A percentile compares a stretch with the other conserved stretches of the same genome.
Conservation (phyloP, 192 early-diverging fungal species). For the Coemansia umbellata region DNA sequence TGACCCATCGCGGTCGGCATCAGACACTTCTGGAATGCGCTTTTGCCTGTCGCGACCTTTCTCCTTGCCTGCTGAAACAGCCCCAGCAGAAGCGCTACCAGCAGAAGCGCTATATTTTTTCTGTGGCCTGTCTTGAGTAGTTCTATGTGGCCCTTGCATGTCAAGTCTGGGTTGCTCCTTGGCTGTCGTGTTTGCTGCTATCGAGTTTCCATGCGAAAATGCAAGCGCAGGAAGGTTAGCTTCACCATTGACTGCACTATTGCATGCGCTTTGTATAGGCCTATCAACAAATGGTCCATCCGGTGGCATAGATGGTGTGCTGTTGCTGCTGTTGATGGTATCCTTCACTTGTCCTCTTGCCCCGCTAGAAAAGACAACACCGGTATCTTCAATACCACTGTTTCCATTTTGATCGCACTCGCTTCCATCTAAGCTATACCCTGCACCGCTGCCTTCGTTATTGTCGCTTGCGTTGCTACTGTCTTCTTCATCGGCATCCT, state of each 20-base stretch:
- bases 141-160: too few species aligned
- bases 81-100: too few species aligned
- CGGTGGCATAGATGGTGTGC: not conserved
- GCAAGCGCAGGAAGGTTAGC: too few species aligned
- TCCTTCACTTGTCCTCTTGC: too few species aligned
- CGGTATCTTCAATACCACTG: slow-evolving; percentile 25
- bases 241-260: not conserved
- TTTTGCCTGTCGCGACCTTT: not conserved
- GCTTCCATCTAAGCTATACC: slow-evolving; percentile 41
- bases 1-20: slow-evolving; percentile 9
- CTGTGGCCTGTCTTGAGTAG: too few species aligned
- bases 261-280: not conserved
- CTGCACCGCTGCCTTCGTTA: slow-evolving; percentile 37
- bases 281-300: not conserved
- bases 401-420: slow-evolving; percentile 19
- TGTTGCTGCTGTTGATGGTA: not conserved
- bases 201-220: too few species aligned
- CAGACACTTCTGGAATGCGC: slow-evolving; percentile 1
- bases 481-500: slow-evolving; percentile 1
- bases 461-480: slow-evolving; percentile 18
- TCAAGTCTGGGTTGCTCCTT: too few species aligned
- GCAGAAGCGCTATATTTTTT: too few species aligned
- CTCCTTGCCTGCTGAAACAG: too few species aligned
- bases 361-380: too few species aligned
- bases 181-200: not conserved